phyloP scores from a whole-genome alignment of 176 grass and related monocot species.

The Carex littledalei region DNA sequence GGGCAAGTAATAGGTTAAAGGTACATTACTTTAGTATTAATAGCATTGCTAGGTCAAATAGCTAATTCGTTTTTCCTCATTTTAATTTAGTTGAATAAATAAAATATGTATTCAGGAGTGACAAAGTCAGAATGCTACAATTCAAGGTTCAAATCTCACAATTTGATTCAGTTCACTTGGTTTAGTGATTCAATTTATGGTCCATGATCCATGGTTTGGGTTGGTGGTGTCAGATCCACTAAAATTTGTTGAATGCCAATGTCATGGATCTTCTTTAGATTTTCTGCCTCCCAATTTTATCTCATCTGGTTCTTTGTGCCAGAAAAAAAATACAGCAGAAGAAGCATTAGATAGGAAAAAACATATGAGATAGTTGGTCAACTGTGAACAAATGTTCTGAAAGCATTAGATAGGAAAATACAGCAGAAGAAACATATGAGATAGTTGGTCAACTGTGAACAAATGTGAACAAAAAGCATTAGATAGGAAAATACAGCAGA shows the following conservation, averaged over 20 bases:
- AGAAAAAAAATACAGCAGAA: background rate
- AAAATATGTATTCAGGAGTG: background rate
- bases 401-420: background rate
- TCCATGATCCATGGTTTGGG: background rate
- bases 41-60: background rate
- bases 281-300: too few relatives aligned
- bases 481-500: background rate
- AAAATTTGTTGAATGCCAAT: background rate
- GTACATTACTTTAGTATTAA: conserved; percentile 25
- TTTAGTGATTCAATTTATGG: background rate
- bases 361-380: background rate
- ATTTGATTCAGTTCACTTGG: background rate
- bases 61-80: background rate
- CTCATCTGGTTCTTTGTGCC: background rate
- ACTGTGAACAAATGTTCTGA: background rate
- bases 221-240: background rate
- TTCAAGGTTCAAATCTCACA: background rate
- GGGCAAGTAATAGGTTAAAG: conserved; percentile 85
- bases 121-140: background rate
- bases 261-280: background rate
- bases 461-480: background rate
- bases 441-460: background rate
- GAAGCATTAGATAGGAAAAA: background rate
- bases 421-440: background rate
- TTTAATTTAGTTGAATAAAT: background rate